phyloP scores from a whole-genome alignment of 1,284 basidiomycete genomes.

The Apiotrichum sp. region DNA sequence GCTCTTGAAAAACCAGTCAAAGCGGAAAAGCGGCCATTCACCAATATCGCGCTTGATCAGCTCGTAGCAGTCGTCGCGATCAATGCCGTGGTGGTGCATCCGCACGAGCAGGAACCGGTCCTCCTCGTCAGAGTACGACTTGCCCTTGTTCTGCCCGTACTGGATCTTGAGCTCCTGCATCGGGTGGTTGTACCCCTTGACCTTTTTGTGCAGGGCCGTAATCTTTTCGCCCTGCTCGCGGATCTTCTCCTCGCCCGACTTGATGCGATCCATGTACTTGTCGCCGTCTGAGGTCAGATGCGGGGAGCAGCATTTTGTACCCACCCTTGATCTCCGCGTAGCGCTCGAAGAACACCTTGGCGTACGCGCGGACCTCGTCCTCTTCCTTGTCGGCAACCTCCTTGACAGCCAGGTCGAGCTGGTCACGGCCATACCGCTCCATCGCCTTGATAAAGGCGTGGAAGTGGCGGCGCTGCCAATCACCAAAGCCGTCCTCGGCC shows the following conservation, averaged over 20 bases:
- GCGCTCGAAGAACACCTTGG: conserved; percentile 81
- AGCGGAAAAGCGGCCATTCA: conserved; percentile 92
- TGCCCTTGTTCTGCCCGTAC: conserved; percentile 91
- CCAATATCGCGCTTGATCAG: conserved; percentile 93
- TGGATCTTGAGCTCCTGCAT: conserved; percentile 93
- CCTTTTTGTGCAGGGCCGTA: conserved; percentile 78
- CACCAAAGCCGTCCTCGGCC: conserved; percentile 72
- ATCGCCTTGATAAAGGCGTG: conserved; percentile 81
- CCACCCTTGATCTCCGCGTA: conserved; percentile 76
- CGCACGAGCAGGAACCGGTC: conserved; percentile 92
- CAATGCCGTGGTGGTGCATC: conserved; percentile 85
- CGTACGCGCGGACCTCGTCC: conserved; percentile 74
- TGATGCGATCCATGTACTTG: conserved; percentile 72
- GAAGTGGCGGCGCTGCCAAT: conserved; percentile 90
- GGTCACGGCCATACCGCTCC: conserved; percentile 79
- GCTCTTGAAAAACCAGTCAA: conserved; percentile 99
- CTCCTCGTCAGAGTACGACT: conserved; percentile 93
- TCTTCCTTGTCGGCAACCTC: conserved; percentile 84
- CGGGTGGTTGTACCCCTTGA: conserved; percentile 72
- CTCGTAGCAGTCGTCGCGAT: conserved; percentile 88
- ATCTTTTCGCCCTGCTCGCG: conserved; percentile 60
- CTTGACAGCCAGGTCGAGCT: conserved; percentile 60
- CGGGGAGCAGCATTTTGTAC: conserved; percentile 21
- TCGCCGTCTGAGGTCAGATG: conserved; percentile 56
- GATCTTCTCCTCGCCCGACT: conserved; percentile 77